These are phyloP conservation scores for Hanseniaspora singularis DNA, from an alignment of 805 yeast genomes.

Conservation along the genomic window DNA sequence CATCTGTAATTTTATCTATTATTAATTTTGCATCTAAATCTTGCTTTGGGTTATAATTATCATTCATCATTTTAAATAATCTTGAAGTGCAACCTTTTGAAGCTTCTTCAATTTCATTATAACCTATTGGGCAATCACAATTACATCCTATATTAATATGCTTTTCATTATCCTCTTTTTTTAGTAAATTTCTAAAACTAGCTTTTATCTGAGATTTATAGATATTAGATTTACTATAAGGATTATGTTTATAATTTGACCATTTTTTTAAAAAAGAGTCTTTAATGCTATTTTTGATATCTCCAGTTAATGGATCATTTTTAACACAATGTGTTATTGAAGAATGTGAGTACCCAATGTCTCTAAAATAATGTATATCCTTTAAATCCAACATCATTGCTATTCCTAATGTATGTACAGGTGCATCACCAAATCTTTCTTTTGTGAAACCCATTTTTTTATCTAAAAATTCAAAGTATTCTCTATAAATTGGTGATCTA, in stretches of 20 bases:
- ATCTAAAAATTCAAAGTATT: slow-evolving; percentile 60
- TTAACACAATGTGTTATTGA: slow-evolving; percentile 74
- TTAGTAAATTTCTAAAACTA: slow-evolving; percentile 2
- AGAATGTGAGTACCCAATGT: slow-evolving; percentile 80
- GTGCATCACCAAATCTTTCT: slow-evolving; percentile 98
- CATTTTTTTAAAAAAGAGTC: slow-evolving; percentile 1
- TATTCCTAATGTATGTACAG: slow-evolving; percentile 78
- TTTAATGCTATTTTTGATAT: not conserved
- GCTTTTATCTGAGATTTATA: slow-evolving; percentile 19
- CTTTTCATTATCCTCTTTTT: slow-evolving; percentile 26
- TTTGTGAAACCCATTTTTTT: slow-evolving; percentile 67
- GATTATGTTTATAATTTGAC: slow-evolving; percentile 34
- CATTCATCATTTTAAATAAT: slow-evolving; percentile 37
- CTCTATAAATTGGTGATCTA: slow-evolving; percentile 49
- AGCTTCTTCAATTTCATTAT: slow-evolving; percentile 45
- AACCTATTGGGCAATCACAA: slow-evolving; percentile 59
- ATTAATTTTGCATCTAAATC: slow-evolving; percentile 25
- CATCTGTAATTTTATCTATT: slow-evolving; percentile 23
- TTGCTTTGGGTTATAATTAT: slow-evolving; percentile 21
- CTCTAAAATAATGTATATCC: slow-evolving; percentile 82
- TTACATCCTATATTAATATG: slow-evolving; percentile 56
- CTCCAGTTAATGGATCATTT: slow-evolving; percentile 32
- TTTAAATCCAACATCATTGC: slow-evolving; percentile 57
- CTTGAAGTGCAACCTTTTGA: slow-evolving; percentile 39
- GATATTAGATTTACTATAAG: slow-evolving; percentile 30